Evolutionary conservation across 768 basidiomycete genomes (phyloP), one percentile per base, ranked within the genome.

Genomic region (Suillus spraguei): DNA sequence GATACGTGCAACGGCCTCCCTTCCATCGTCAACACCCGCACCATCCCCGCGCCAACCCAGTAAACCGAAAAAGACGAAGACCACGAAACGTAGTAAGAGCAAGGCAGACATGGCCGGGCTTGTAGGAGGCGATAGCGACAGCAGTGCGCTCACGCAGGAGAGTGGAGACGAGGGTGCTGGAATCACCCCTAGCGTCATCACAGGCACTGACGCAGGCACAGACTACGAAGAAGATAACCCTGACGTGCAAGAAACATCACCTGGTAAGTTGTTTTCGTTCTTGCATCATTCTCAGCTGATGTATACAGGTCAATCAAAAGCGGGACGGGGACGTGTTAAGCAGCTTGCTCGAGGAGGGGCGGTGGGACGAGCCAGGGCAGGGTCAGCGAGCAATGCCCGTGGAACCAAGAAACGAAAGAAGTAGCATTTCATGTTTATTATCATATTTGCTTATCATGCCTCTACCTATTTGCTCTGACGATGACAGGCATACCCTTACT

Each of bases 91-190:
- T 42, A 73, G 73, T 62, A 77, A 72, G 66, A 78, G 75, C 47
- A 79, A 74, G 67, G 80, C 85, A 8, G 84, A 87, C 62, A 78
- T 89, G 76, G 89, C 90, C 0, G 91, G 91, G 0, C 75, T 92
- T n/a, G 84, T 92, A 2, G 87, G 85, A 16, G 91, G 91, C 1
- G 91, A 94, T 69, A 93, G 92, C 70, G 92, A 93, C 66, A 91
- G 90, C 69, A 93, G 92, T 66, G 92, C 89, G 33, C 72, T 94
- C 69, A 94, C 91, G 4, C 87, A 90, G 71, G 91, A 93, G 73
- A 92, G 90, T 65, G 90, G 87, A 8, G 92, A 93, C 62, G 92
- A 94, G 70, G 85, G 81, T 53, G 77, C 75, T 6, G 79, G 75
- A 20, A 86, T 83, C 32, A 88, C 87, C 10, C 86, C 87, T 1